Evolutionary conservation across 2,329 filamentous ascomycete genomes (phyloP).

Genomic region (Fusarium buxicola): DNA sequence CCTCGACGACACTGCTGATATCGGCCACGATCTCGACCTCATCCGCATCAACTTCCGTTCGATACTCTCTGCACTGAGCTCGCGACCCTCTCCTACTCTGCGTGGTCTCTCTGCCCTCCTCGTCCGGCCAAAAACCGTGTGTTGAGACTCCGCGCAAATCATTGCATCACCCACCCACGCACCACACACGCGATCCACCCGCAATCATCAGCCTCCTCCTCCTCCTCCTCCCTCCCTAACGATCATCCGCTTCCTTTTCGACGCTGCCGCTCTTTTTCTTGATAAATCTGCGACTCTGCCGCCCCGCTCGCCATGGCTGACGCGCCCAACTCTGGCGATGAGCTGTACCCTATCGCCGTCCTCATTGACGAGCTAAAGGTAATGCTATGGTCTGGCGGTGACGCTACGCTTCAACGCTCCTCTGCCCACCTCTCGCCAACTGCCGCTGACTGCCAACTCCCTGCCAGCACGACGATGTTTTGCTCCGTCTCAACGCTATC

Average conservation of each 20-base stretch:
- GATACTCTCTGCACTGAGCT: conserved; percentile 34
- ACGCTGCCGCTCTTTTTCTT: conserved; percentile 37
- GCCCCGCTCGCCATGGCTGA: conserved; percentile 79
- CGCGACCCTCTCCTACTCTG: conserved; percentile 7
- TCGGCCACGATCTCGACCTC: conserved; percentile 36
- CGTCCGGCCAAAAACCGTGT: conserved; percentile 45
- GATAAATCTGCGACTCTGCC: conserved; percentile 49
- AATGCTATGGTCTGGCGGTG: conserved; percentile 51
- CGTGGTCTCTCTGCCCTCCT: conserved; percentile 28
- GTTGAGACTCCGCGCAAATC: conserved; percentile 49
- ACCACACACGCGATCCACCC: conserved; percentile 48
- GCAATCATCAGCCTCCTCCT: conserved; percentile 38
- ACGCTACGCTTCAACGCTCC: conserved; percentile 37
- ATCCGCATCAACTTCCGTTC: conserved; percentile 27
- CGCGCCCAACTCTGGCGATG: conserved; percentile 90
- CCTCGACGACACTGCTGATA: conserved; percentile 30
- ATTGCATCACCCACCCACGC: conserved; percentile 47
- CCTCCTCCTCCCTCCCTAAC: conserved; percentile 37
- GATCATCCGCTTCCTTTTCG: conserved; percentile 37
- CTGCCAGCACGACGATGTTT: conserved; percentile 92
- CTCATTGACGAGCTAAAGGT: conserved; percentile 99
- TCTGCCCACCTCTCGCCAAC: conserved; percentile 34
- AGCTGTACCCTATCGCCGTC: conserved; percentile 99
- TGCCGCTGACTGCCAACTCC: conserved; percentile 37
- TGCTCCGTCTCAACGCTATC: conserved; percentile 97